These are phyloP conservation scores for Spergularia bocconei DNA, from an alignment of 148 eudicot genomes.

Conservation along the genomic window DNA sequence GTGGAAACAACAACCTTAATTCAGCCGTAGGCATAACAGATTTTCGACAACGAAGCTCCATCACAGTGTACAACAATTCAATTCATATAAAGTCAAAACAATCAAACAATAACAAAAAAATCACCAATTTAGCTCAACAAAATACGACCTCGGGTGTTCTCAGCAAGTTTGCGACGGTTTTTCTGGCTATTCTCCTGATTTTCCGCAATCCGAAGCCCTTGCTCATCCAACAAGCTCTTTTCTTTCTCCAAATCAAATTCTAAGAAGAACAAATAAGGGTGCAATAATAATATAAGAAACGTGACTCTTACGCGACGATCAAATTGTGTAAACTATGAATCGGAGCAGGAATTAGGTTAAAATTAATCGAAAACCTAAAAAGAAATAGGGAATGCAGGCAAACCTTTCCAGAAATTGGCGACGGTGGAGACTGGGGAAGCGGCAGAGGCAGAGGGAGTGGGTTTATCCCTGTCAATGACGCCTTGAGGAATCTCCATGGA, in stretches of 20 bases:
- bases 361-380: background rate
- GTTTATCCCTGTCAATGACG: constrained; percentile 52
- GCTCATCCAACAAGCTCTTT: constrained; percentile 85
- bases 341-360: background rate
- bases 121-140: background rate
- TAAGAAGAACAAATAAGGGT: constrained; percentile 25
- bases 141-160: constrained; percentile 85
- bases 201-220: constrained; percentile 93
- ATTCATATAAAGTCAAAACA: background rate
- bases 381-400: background rate
- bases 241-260: constrained; percentile 98
- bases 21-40: background rate
- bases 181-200: constrained; percentile 98
- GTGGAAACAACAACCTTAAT: background rate
- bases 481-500: constrained; percentile 67
- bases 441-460: constrained; percentile 50
- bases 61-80: background rate
- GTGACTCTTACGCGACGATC: background rate
- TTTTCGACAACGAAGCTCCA: background rate
- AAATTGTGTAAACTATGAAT: background rate
- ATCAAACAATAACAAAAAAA: background rate
- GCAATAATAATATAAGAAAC: background rate
- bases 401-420: constrained; percentile 97
- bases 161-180: constrained; percentile 92
- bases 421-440: constrained; percentile 67